Evolutionary conservation across 202 grass and related monocot species (phyloP).

Genomic region (Elaeis oleifera): DNA sequence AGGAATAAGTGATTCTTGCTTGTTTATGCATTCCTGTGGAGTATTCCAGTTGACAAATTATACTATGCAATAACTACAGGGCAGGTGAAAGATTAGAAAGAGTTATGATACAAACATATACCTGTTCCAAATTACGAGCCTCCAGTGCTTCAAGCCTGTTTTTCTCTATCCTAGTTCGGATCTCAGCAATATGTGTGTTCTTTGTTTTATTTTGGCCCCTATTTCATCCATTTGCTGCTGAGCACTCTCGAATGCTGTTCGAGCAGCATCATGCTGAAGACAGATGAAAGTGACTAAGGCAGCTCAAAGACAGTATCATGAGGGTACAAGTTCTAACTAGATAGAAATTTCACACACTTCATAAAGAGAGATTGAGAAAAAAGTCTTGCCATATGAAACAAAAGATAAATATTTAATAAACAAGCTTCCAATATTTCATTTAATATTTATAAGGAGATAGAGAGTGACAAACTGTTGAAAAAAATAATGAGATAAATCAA

Average conservation of each 20-base stretch:
- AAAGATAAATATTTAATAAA: no score
- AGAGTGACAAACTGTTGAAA: no score
- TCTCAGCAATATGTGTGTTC: constrained; percentile 40
- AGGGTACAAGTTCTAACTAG: no score
- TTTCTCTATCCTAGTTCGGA: constrained; percentile 54
- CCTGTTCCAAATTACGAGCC: constrained; percentile 61
- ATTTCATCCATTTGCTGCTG: constrained; percentile 72
- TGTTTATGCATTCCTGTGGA: constrained; percentile 58
- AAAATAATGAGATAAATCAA: no score
- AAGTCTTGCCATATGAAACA: neutral
- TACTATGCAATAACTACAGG: neutral
- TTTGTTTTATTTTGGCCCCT: constrained; percentile 48
- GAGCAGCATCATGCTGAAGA: constrained; percentile 64
- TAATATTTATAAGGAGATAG: no score
- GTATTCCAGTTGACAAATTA: neutral
- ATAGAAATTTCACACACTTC: no score
- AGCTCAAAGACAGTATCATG: neutral
- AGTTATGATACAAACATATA: constrained; percentile 35
- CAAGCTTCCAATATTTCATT: no score
- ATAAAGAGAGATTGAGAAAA: neutral
- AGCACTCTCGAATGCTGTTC: constrained; percentile 45
- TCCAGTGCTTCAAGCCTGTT: constrained; percentile 46
- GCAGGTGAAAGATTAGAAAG: constrained; percentile 15
- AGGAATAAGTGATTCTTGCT: constrained; percentile 63
- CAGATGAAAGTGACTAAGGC: constrained; percentile 14